These are phyloP conservation scores for Cercospora citrullina DNA, from an alignment of 2,329 filamentous ascomycete genomes.

Conservation along the genomic window DNA sequence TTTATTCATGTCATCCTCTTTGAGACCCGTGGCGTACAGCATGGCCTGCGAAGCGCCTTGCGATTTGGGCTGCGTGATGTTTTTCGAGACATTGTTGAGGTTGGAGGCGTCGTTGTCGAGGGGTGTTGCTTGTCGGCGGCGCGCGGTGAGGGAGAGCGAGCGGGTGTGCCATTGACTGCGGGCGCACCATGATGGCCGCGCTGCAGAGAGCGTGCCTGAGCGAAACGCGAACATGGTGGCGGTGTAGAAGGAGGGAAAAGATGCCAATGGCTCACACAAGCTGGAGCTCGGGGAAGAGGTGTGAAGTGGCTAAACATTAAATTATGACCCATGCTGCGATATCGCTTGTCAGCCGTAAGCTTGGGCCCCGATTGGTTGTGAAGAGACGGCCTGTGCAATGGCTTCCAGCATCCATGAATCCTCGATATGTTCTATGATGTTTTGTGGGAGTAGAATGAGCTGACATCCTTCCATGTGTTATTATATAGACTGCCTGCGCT, in stretches of 20 bases:
- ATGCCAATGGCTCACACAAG: background rate
- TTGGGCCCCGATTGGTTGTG: background rate
- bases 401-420: background rate
- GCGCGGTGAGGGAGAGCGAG: constrained; percentile 18
- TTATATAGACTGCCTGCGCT: background rate
- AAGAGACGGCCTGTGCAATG: background rate
- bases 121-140: constrained; percentile 28
- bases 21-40: constrained; percentile 92
- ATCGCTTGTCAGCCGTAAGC: constrained; percentile 1
- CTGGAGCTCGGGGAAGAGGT: background rate
- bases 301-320: constrained; percentile 4
- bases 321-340: constrained; percentile 3
- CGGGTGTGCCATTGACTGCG: constrained; percentile 27
- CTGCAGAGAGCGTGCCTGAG: constrained; percentile 14
- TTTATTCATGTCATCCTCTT: constrained; percentile 87
- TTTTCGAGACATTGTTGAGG: constrained; percentile 80
- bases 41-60: constrained; percentile 98
- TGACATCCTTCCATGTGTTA: background rate
- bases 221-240: constrained; percentile 24
- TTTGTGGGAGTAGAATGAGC: background rate
- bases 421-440: background rate
- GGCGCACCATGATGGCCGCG: constrained; percentile 30
- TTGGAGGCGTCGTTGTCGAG: constrained; percentile 31
- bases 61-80: constrained; percentile 94
- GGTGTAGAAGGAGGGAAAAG: background rate